These are phyloP conservation scores for Nectriaceae sp. DNA, from an alignment of 2,329 filamentous ascomycete genomes.

Conservation along the genomic window DNA sequence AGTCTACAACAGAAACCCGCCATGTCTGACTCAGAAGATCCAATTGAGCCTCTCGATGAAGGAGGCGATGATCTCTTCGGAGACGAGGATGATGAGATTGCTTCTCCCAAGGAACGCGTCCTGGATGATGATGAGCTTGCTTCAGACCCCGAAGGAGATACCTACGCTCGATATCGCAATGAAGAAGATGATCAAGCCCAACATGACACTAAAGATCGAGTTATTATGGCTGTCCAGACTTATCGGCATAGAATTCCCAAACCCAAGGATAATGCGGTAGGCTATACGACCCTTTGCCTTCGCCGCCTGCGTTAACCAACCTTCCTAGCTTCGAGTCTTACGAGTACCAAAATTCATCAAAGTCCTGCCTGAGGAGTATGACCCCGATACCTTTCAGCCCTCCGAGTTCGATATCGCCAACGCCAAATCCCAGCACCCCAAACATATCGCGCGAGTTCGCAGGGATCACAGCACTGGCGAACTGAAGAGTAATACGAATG, in stretches of 20 bases:
- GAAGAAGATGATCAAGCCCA: slow-evolving; percentile 47
- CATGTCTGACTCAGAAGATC: slow-evolving; percentile 61
- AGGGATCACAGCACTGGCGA: slow-evolving; percentile 65
- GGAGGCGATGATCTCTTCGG: slow-evolving; percentile 65
- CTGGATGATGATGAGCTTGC: slow-evolving; percentile 63
- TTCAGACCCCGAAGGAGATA: slow-evolving; percentile 51
- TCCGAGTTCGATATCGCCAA: slow-evolving; percentile 56
- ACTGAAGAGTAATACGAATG: slow-evolving; percentile 72
- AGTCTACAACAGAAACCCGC: not conserved
- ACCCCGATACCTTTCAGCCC: slow-evolving; percentile 65
- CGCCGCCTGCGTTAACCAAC: slow-evolving; percentile 4
- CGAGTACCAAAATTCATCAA: slow-evolving; percentile 73
- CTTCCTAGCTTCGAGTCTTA: slow-evolving; percentile 63
- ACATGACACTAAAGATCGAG: slow-evolving; percentile 52
- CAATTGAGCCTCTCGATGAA: slow-evolving; percentile 53
- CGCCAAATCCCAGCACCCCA: slow-evolving; percentile 55
- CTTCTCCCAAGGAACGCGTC: slow-evolving; percentile 62
- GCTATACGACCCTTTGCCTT: slow-evolving; percentile 23
- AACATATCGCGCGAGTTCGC: slow-evolving; percentile 69
- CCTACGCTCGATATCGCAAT: slow-evolving; percentile 42
- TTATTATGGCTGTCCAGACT: slow-evolving; percentile 65
- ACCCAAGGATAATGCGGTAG: slow-evolving; percentile 69
- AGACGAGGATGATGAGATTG: slow-evolving; percentile 59
- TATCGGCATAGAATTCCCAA: slow-evolving; percentile 72
- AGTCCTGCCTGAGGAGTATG: slow-evolving; percentile 68